A percentile compares a stretch with the other conserved stretches of the same genome.
phyloP scores from a whole-genome alignment of 2,329 filamentous ascomycete species.

The Pseudogymnoascus pannorum region DNA sequence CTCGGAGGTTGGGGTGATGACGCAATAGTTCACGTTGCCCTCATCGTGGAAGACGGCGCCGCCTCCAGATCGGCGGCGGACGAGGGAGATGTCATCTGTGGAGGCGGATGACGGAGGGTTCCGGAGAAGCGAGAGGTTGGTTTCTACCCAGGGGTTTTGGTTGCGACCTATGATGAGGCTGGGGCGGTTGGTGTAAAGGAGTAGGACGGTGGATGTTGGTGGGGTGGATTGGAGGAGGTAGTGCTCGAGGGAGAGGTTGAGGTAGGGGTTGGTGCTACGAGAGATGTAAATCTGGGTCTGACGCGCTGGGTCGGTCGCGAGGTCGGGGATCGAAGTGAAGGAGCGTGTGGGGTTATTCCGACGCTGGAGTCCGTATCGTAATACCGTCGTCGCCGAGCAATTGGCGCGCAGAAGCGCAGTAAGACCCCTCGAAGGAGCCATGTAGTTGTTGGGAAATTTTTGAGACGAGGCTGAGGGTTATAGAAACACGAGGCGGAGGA shows the following conservation, averaged over 20 bases:
- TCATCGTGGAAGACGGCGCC: conserved; percentile 90
- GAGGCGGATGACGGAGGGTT: conserved; percentile 16
- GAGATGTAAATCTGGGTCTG: conserved; percentile 65
- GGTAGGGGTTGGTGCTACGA: conserved; percentile 62
- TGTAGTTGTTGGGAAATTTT: conserved; percentile 11
- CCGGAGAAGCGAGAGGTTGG: conserved; percentile 59
- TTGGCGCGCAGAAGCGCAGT: conserved; percentile 11
- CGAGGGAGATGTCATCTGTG: conserved; percentile 45
- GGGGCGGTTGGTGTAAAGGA: conserved; percentile 82
- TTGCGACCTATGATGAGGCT: conserved; percentile 90
- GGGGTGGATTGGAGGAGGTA: conserved; percentile 71
- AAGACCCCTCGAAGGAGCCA: conserved; percentile 26
- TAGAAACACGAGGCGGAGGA: conserved; percentile 2
- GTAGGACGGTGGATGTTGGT: conserved; percentile 66
- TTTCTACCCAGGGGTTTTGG: conserved; percentile 95
- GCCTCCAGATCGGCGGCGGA: conserved; percentile 80
- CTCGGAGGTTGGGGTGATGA: conserved; percentile 67
- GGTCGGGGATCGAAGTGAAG: neutral
- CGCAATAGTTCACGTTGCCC: conserved; percentile 91
- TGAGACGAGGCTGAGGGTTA: neutral
- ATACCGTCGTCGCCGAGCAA: neutral
- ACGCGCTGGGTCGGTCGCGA: conserved; percentile 33
- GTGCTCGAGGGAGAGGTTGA: conserved; percentile 93
- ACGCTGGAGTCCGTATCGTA: neutral
- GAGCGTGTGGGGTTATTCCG: neutral